Evolutionary conservation across 169 alveolate genomes (phyloP), one percentile per base, ranked within the genome.

Genomic region (Cryptosporidium muris): DNA sequence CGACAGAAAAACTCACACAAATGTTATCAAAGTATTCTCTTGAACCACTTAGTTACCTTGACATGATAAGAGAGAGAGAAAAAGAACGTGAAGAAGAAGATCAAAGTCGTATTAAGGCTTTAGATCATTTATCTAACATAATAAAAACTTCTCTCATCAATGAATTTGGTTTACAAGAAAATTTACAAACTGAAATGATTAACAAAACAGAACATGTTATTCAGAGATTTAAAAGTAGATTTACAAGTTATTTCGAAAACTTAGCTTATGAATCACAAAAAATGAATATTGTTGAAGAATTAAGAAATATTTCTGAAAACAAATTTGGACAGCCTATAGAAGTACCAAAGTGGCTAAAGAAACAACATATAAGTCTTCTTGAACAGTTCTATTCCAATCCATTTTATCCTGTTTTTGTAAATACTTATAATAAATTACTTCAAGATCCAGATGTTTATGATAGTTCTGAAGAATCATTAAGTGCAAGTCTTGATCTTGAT

Each of bases 351-450:
- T 74, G 66, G 66, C 54, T 74, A 43, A 25, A 16, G n/a, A 58
- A 74, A 74, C 34, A 60, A 34, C 85, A 74, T 43, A 58, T 36
- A 6, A 74, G 54, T 38, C 74, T 74, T 1, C 49, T 74, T n/a
- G 85, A 74, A 60, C 74, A 74, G 11, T 74, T 74, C 34, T 74
- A 74, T 25, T 74, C 85, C n/a, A 74, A 74, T 54, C 85, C 85
- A 43, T 74, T 74, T n/a, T 74, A 74, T 49, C 38, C 66, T 45
- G 49, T 74, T 1, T 74, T 74, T 74, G 85, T 74, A 5, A 74
- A 74, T 74, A 68, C 54, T 14, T 74, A 74, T 37, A 74, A 74
- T 45, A 74, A 60, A 43, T 63, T 54, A 2, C 42, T 54, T 7
- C 60, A 16, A 5, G 68, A 74, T 36, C 34, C 43, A 6, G 60